A percentile compares a stretch with the other conserved stretches of the same genome.
These are phyloP conservation scores for Asterochloris erici DNA, from an alignment of 139 green algal genomes.

Conservation along the genomic window DNA sequence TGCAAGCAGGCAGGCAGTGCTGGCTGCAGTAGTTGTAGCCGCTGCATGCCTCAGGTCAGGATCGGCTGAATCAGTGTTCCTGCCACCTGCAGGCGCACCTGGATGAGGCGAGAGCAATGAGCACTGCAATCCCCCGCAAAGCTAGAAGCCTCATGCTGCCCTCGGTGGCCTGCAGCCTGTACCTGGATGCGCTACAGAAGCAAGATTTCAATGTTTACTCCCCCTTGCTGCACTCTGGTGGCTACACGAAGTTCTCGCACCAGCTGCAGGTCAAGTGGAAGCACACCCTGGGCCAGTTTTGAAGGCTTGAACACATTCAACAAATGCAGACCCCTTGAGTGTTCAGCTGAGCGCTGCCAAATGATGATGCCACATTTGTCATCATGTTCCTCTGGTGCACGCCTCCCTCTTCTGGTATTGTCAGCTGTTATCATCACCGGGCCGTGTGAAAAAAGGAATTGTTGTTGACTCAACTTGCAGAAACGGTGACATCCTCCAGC, in stretches of 20 bases:
- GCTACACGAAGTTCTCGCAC: conserved; percentile 46
- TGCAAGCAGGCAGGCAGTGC: neutral
- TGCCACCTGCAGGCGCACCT: conserved; percentile 43
- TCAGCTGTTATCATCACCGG: no score
- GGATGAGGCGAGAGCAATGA: conserved; percentile 50
- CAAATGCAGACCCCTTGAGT: neutral
- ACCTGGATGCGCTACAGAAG: conserved; percentile 58
- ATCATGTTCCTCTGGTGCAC: no score
- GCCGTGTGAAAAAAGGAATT: no score
- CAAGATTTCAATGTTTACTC: conserved; percentile 64
- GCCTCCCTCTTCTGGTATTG: no score
- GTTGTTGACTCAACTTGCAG: no score
- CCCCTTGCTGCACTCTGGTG: conserved; percentile 28
- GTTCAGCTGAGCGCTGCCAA: neutral
- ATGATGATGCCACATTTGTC: no score
- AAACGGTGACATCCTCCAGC: no score
- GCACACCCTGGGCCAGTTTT: conserved; percentile 32
- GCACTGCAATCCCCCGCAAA: conserved; percentile 22
- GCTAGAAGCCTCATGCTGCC: conserved; percentile 52
- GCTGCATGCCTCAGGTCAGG: neutral
- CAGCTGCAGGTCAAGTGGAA: conserved; percentile 62
- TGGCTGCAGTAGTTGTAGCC: neutral
- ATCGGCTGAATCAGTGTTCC: neutral
- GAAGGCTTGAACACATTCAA: neutral
- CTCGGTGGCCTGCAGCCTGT: conserved; percentile 40